Percentiles rank a stretch among this genome's conserved stretches.
Conservation (phyloP, 805 yeast species). For the Metschnikowia noctiluminum region DNA sequence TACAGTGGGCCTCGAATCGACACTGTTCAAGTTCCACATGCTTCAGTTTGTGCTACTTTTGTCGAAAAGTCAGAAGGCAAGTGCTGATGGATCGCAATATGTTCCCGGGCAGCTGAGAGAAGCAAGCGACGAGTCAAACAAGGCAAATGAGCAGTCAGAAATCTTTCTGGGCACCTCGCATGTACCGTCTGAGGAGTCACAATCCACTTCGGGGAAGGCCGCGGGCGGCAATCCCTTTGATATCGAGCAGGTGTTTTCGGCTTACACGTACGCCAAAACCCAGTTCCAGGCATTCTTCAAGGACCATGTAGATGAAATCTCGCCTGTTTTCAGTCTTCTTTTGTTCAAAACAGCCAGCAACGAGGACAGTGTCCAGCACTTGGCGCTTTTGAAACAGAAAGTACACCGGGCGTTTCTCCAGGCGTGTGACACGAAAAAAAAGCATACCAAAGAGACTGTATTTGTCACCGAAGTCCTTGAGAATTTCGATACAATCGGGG, state of each 20-base stretch:
- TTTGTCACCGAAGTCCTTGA: slow-evolving; percentile 33
- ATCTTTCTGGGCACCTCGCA: too few relatives aligned
- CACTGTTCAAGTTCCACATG: slow-evolving; percentile 42
- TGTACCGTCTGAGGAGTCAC: not conserved
- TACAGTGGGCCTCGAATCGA: slow-evolving; percentile 16
- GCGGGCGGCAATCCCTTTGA: not conserved
- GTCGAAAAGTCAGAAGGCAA: not conserved
- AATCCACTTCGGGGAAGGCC: not conserved
- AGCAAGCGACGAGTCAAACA: too few relatives aligned
- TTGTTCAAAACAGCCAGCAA: slow-evolving; percentile 16
- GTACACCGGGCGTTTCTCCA: slow-evolving; percentile 3
- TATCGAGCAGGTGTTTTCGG: slow-evolving; percentile 27
- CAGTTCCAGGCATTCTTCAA: slow-evolving; percentile 33
- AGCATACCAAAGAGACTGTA: slow-evolving; percentile 19
- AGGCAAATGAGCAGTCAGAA: not conserved
- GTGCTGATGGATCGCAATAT: too few relatives aligned
- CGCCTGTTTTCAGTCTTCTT: slow-evolving; percentile 34
- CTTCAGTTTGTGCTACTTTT: slow-evolving; percentile 35
- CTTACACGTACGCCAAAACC: slow-evolving; percentile 37
- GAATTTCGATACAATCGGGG: slow-evolving; percentile 28
- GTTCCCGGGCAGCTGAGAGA: too few relatives aligned
- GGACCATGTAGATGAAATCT: slow-evolving; percentile 30
- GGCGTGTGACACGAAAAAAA: slow-evolving; percentile 13
- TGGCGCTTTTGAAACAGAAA: not conserved
- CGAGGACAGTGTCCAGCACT: slow-evolving; percentile 16